Percentiles rank a stretch among this genome's conserved stretches.
These are phyloP conservation scores for Pistacia vera DNA, from an alignment of 345 rosid genomes.

Conservation along the genomic window DNA sequence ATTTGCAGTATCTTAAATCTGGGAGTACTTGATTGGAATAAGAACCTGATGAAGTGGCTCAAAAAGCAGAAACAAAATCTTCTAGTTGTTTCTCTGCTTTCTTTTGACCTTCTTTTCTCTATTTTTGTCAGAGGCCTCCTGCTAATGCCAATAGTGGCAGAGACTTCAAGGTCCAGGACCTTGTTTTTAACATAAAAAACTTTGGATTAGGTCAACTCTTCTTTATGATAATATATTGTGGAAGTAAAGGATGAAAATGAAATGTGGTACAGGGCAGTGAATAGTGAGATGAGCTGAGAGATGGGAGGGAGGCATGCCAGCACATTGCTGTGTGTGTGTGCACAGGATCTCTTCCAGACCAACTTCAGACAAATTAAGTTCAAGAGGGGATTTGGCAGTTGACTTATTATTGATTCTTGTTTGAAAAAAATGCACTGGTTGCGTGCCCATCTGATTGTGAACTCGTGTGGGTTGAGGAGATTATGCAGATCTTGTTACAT, in stretches of 20 bases:
- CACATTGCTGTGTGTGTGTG: neutral
- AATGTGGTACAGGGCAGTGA: neutral
- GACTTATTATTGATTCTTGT: conserved; percentile 10
- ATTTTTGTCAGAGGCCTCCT: neutral
- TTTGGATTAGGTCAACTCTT: neutral
- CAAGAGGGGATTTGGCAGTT: conserved; percentile 12
- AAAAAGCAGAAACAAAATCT: neutral
- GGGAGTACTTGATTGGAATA: neutral
- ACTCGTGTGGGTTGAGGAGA: conserved; percentile 8
- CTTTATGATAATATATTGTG: no score
- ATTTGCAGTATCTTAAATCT: neutral
- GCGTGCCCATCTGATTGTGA: conserved; percentile 3
- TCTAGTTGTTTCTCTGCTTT: no score
- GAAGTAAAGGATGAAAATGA: neutral
- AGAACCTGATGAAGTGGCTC: neutral
- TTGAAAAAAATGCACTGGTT: neutral
- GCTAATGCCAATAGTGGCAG: neutral
- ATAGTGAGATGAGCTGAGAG: neutral
- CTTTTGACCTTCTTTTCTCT: neutral
- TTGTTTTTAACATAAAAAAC: no score
- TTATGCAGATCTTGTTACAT: conserved; percentile 1
- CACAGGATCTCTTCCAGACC: neutral
- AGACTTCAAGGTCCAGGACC: no score
- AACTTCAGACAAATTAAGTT: neutral
- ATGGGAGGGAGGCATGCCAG: conserved; percentile 7